A percentile compares a stretch with the other conserved stretches of the same genome.
These are phyloP conservation scores for Cinnamomum micranthum DNA, from an alignment of 164 flowering plant genomes.

Conservation along the genomic window DNA sequence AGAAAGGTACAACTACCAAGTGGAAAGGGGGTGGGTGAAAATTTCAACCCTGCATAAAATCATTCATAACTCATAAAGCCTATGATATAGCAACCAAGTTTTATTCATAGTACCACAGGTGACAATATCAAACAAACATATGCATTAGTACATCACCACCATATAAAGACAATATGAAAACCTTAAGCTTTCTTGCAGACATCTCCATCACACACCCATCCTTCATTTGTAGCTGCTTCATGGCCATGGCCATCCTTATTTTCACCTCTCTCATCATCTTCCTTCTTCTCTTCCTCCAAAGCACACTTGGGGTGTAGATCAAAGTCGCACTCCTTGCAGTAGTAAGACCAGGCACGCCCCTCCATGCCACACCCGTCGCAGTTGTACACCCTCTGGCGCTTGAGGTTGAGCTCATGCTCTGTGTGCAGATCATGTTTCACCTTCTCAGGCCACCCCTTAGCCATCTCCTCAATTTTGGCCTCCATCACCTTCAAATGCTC, in stretches of 20 bases:
- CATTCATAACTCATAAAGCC: too few relatives aligned
- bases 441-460: conserved; percentile 74
- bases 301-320: conserved; percentile 64
- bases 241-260: neutral
- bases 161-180: neutral
- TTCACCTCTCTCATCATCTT: conserved; percentile 7
- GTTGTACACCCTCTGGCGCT: conserved; percentile 21
- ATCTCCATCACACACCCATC: conserved; percentile 51
- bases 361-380: conserved; percentile 51
- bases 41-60: too few relatives aligned
- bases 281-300: conserved; percentile 21
- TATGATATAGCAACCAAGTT: too few relatives aligned
- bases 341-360: conserved; percentile 52
- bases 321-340: conserved; percentile 51
- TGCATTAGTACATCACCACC: neutral
- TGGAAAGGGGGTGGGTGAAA: too few relatives aligned
- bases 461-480: conserved; percentile 38
- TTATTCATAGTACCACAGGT: too few relatives aligned
- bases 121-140: too few relatives aligned
- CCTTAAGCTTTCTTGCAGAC: conserved; percentile 30
- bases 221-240: conserved; percentile 24
- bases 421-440: conserved; percentile 41
- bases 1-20: too few relatives aligned
- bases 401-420: conserved; percentile 51
- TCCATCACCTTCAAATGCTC: conserved; percentile 50